Evolutionary conservation across 768 basidiomycete genomes (phyloP), one percentile per base, ranked within the genome.

Genomic region (Kwoniella europaea): DNA sequence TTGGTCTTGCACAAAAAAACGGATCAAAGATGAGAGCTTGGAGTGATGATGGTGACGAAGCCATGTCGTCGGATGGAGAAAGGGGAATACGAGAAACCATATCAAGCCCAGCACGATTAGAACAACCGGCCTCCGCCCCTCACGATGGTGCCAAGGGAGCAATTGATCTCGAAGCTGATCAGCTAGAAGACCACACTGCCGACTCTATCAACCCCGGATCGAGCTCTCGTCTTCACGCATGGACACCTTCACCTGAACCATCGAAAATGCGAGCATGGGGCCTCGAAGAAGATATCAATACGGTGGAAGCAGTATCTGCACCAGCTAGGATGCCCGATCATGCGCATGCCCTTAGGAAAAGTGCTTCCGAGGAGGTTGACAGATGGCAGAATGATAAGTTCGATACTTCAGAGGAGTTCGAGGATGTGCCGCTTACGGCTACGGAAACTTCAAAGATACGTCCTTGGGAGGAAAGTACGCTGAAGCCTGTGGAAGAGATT

Each of bases 241-340:
- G 63, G 27, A 55, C 24, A 54, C 50, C 52, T 54, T 54, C 52
- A 10, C 57, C 57, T 5, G 57, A 59, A 59, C 54, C 64, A 42
- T 65, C 64, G 29, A 65, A 65, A 22, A 65, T 65, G 64, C 53
- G 64, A 56, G 64, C 64, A 22, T 65, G 64, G 64, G 41, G 54
- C 18, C n/a, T 61, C 4, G 59, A 61, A n/a, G 59, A 61, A 43
- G n/a, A 61, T n/a, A 35, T 7, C 41, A 24, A 61, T 43, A 7
- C 7, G 18, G 15, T 18, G 43, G 12, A 18, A 15, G 59, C 20
- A 10, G 5, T 61, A 9, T 43, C 59, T n/a, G 42, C 12, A 20
- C 59, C 57, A 12, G 29, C 57, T 15, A 24, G 57, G 15, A 29
- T 59, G 5, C 27, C 35, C 0, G 18, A 18, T 4, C 13, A 61